Evolutionary conservation across 116 monocot species (phyloP).

Genomic region (Iris pallida): DNA sequence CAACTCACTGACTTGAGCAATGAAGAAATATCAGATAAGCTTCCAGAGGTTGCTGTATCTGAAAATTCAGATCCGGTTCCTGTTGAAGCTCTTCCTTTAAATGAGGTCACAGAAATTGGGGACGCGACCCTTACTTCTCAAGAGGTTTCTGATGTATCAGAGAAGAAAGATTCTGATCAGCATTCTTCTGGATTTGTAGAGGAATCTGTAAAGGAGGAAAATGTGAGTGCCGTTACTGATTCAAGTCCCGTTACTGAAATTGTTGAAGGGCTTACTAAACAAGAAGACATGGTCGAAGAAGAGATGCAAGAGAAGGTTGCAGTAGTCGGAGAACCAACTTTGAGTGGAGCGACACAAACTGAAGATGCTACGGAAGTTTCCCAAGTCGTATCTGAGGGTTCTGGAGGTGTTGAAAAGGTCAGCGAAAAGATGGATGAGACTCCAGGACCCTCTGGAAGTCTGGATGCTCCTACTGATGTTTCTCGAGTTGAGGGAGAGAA

Average conservation of each 20-base stretch:
- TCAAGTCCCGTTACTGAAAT: not conserved
- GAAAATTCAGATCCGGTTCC: not conserved
- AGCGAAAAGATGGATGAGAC: conserved; percentile 2
- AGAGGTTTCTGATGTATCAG: not conserved
- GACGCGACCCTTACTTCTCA: conserved; percentile 5
- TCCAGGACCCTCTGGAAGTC: not conserved
- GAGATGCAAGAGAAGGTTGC: conserved; percentile 3
- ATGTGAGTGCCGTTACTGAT: not conserved
- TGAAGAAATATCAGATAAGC: not conserved
- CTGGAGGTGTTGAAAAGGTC: not conserved
- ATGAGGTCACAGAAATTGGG: not conserved
- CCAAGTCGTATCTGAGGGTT: not conserved
- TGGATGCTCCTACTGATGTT: not conserved
- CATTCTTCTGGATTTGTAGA: not conserved
- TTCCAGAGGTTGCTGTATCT: not conserved
- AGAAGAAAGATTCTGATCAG: conserved; percentile 8
- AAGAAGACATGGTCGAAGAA: conserved; percentile 4
- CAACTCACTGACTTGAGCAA: not conserved
- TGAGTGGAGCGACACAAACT: not conserved
- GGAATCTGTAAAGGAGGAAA: conserved; percentile 1
- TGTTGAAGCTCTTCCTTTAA: not conserved
- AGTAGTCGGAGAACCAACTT: conserved; percentile 8
- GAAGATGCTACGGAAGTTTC: conserved; percentile 5
- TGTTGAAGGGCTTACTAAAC: not conserved
- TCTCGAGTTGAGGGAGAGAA: conserved; percentile 5